Evolutionary conservation across 108 stramenopile species (phyloP), one percentile per base, ranked within the genome.

Genomic region (Cylindrotheca closterium): DNA sequence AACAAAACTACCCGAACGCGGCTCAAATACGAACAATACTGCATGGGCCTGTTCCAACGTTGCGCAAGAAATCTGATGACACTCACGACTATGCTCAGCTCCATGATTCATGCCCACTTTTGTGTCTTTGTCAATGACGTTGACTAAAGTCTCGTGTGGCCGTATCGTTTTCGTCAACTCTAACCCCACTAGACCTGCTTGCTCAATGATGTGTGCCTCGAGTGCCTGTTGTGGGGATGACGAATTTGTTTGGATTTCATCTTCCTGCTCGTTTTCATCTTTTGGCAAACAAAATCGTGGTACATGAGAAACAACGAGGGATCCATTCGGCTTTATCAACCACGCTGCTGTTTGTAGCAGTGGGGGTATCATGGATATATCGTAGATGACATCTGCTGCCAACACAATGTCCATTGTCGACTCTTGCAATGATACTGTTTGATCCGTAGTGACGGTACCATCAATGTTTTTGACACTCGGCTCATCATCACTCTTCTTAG

Each of bases 311-410:
- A 83, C 34, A 28, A 79, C 63, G 28, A 83, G 72, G 33, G 67
- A 59, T 7, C 78, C 74, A 5, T 31, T 32, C 49, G 26, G 5
- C 28, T 0, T 47, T 34, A 81, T 34, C 48, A 75, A 51, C 17
- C 31, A 48, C 0, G 62, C 57, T 1, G 66, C 70, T 7, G 78
- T 76, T 21, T 59, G 24, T 0, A 83, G 17, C n/a, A 84, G 33
- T 0, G 78, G 79, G 29, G 27, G 22, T 30, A 85, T 58, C 46
- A 75, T 61, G 30, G 63, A 51, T n/a, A 85, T 5, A 59, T 85
- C 84, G 49, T 85, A 85, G 1, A 85, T 12, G 12, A 85, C 84
- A 73, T 85, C 84, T 12, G 84, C 74, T 7, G 80, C 84, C 25
- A 85, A 24, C 0, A 81, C 60, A 32, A 59, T 65, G 64, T 85